Percentiles rank a stretch among this genome's conserved stretches.
Evolutionary conservation across 768 basidiomycete species (phyloP).

Genomic region (Solioccasus polychromus): DNA sequence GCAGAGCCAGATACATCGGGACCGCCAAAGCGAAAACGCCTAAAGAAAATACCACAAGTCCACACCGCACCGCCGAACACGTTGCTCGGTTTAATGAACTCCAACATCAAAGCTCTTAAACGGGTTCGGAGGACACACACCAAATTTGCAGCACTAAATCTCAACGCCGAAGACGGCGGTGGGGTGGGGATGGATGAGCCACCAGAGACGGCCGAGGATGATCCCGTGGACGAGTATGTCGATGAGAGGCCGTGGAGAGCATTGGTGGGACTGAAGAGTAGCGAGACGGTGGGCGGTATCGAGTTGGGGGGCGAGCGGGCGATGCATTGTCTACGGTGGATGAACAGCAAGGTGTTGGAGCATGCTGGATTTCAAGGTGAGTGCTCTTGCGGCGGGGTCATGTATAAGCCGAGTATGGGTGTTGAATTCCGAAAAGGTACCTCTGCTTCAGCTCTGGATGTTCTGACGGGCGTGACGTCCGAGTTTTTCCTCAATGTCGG

Average conservation of each 20-base stretch:
- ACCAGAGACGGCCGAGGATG: constrained; percentile 34
- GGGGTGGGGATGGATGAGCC: constrained; percentile 34
- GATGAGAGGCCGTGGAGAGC: constrained; percentile 62
- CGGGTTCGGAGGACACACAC: constrained; percentile 70
- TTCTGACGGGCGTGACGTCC: constrained; percentile 70
- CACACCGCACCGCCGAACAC: constrained; percentile 37
- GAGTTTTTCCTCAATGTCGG: constrained; percentile 88
- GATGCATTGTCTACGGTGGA: constrained; percentile 66
- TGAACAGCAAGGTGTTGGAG: constrained; percentile 74
- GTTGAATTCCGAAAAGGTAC: constrained; percentile 47
- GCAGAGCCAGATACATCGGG: constrained; percentile 8
- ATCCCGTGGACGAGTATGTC: constrained; percentile 31
- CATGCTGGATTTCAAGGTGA: constrained; percentile 91
- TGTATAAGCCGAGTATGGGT: neutral
- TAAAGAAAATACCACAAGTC: constrained; percentile 18
- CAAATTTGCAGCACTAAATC: constrained; percentile 59
- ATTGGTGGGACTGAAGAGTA: constrained; percentile 18
- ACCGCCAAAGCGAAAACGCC: constrained; percentile 21
- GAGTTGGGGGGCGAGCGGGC: constrained; percentile 64
- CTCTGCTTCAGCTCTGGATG: constrained; percentile 72
- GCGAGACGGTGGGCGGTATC: constrained; percentile 25
- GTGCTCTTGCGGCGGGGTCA: constrained; percentile 21
- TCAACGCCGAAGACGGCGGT: constrained; percentile 34
- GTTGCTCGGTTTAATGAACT: constrained; percentile 68
- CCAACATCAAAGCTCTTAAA: constrained; percentile 72